Conservation (phyloP, 179 eudicot genomes). For the Sideroxylon spinosum region DNA sequence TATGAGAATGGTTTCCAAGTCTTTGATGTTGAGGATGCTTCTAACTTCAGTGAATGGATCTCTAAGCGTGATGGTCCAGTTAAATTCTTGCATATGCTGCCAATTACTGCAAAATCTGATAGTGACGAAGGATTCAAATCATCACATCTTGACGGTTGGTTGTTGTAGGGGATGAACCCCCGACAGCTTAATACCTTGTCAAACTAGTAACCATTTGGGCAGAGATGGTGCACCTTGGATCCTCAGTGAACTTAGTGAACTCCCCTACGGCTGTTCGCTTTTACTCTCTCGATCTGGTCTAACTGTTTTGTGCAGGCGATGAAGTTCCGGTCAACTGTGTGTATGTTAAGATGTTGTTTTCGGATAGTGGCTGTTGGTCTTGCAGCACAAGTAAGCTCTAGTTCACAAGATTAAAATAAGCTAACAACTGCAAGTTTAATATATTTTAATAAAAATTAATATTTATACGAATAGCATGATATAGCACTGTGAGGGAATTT, state of each 20-base stretch:
- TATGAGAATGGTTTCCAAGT: conserved; percentile 92
- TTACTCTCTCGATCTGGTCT: conserved; percentile 70
- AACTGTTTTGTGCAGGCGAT: conserved; percentile 68
- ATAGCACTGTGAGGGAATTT: no score
- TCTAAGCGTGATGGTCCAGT: conserved; percentile 83
- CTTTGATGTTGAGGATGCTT: conserved; percentile 77
- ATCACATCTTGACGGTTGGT: conserved; percentile 71
- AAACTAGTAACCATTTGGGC: conserved; percentile 31
- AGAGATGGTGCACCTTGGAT: conserved; percentile 54
- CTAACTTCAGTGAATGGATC: conserved; percentile 68
- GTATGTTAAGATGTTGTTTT: conserved; percentile 76
- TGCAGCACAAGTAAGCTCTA: conserved; percentile 68
- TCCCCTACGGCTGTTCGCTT: conserved; percentile 79
- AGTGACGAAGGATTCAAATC: conserved; percentile 57
- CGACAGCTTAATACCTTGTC: conserved; percentile 32
- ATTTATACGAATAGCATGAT: neutral
- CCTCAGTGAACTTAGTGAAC: conserved; percentile 37
- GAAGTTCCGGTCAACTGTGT: conserved; percentile 70
- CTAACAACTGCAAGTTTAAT: neutral
- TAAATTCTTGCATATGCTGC: conserved; percentile 82
- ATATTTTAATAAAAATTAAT: neutral
- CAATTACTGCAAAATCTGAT: conserved; percentile 56
- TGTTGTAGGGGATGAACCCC: conserved; percentile 75
- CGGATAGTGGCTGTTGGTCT: conserved; percentile 77
- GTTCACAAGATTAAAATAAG: neutral